Conservation (phyloP, 2,329 filamentous ascomycete species). For the Sclerotinia glacialis region DNA sequence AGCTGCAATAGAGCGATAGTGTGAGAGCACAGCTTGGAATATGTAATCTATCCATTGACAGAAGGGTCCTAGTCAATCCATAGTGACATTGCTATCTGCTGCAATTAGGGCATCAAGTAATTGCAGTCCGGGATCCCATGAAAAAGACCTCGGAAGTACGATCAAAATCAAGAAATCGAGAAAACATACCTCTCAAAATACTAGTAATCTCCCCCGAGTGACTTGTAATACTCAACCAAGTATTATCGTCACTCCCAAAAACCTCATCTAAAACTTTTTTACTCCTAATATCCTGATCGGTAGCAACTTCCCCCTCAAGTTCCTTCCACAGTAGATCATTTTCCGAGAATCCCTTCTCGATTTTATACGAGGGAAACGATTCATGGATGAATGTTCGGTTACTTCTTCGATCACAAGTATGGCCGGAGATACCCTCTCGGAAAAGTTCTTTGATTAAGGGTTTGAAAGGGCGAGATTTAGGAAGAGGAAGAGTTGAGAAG, state of each 20-base stretch:
- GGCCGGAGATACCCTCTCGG: slow-evolving; percentile 63
- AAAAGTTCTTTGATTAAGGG: slow-evolving; percentile 63
- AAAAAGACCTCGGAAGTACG: background rate
- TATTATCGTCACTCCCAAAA: slow-evolving; percentile 51
- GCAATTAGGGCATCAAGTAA: too few species aligned
- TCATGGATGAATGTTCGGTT: slow-evolving; percentile 52
- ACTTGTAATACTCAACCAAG: slow-evolving; percentile 58
- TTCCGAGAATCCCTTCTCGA: slow-evolving; percentile 63
- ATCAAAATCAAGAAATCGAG: background rate
- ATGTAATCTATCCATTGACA: background rate
- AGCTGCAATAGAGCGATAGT: too few species aligned
- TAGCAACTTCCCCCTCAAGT: slow-evolving; percentile 43
- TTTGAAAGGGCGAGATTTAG: slow-evolving; percentile 49
- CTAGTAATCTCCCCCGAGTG: slow-evolving; percentile 57
- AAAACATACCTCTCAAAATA: slow-evolving; percentile 44
- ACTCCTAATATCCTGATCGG: slow-evolving; percentile 50
- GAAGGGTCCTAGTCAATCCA: background rate
- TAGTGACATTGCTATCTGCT: background rate
- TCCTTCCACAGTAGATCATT: slow-evolving; percentile 50
- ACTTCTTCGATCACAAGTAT: slow-evolving; percentile 65
- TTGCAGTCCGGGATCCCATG: background rate
- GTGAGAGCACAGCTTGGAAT: background rate
- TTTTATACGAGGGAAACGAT: slow-evolving; percentile 51
- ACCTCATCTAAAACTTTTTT: slow-evolving; percentile 52
- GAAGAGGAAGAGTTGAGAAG: slow-evolving; percentile 54